phyloP scores from a whole-genome alignment of 1,139 yeast species.

The Meyerozyma carpophila region DNA sequence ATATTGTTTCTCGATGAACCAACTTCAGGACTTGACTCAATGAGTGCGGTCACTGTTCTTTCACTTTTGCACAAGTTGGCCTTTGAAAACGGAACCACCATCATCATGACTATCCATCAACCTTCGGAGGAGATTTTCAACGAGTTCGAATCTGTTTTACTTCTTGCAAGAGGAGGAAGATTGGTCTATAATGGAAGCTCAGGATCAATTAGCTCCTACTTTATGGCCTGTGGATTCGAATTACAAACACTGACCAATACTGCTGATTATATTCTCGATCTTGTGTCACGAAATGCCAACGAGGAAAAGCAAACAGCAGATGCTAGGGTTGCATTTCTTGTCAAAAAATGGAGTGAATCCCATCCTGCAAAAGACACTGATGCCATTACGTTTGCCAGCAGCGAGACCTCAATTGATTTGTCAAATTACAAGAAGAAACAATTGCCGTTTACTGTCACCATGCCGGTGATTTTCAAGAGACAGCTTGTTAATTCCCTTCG shows the following conservation, averaged over 20 bases:
- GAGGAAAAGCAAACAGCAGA: conserved; percentile 26
- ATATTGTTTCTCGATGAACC: conserved; percentile 79
- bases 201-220: conserved; percentile 39
- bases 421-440: conserved; percentile 4
- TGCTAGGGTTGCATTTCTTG: conserved; percentile 29
- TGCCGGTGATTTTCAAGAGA: conserved; percentile 26
- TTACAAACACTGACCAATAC: conserved; percentile 60
- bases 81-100: conserved; percentile 54
- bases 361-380: background rate
- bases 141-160: conserved; percentile 59
- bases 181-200: conserved; percentile 58
- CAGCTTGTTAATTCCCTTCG: conserved; percentile 48
- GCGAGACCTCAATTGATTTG: conserved; percentile 3
- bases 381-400: background rate
- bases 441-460: conserved; percentile 15
- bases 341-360: conserved; percentile 30
- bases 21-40: conserved; percentile 81
- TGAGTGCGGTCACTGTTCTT: conserved; percentile 69
- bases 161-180: conserved; percentile 69
- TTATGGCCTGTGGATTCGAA: conserved; percentile 37
- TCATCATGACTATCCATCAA: conserved; percentile 79
- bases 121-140: conserved; percentile 65
- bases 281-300: conserved; percentile 47
- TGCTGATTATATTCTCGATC: conserved; percentile 70
- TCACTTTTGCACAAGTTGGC: conserved; percentile 56